phyloP scores from a whole-genome alignment of 2,329 filamentous ascomycete genomes.

The Penicillium sp. region DNA sequence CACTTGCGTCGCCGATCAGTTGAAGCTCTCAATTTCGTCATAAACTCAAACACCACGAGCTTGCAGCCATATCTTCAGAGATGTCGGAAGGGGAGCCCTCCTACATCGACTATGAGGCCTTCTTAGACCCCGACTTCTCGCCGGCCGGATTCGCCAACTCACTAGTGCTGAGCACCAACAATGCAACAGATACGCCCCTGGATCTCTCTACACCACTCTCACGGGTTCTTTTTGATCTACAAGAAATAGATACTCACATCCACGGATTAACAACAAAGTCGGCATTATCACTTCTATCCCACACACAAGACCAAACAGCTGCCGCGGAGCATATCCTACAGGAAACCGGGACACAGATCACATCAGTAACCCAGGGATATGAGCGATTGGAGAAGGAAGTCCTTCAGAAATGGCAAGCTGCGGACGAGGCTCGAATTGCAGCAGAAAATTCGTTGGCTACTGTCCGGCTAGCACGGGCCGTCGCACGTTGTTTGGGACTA shows the following conservation, averaged over 20 bases:
- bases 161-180: constrained; percentile 87
- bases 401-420: constrained; percentile 77
- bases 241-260: constrained; percentile 95
- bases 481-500: constrained; percentile 75
- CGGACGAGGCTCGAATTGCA: constrained; percentile 76
- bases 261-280: constrained; percentile 83
- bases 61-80: neutral
- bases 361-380: constrained; percentile 80
- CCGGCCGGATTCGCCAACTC: constrained; percentile 81
- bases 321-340: constrained; percentile 71
- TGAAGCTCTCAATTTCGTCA: neutral
- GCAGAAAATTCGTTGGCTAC: constrained; percentile 79
- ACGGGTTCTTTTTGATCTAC: constrained; percentile 90
- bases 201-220: constrained; percentile 94
- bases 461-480: constrained; percentile 71
- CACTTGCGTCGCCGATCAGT: neutral
- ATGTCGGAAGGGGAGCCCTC: constrained; percentile 56
- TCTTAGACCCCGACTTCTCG: constrained; percentile 80
- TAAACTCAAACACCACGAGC: neutral
- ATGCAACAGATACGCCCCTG: constrained; percentile 81
- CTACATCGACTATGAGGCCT: constrained; percentile 95
- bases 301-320: constrained; percentile 73
- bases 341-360: constrained; percentile 77
- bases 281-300: constrained; percentile 74
- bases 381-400: constrained; percentile 83